Evolutionary conservation across 257 asterid genomes (phyloP).

Genomic region (Knoxia roxburghii): DNA sequence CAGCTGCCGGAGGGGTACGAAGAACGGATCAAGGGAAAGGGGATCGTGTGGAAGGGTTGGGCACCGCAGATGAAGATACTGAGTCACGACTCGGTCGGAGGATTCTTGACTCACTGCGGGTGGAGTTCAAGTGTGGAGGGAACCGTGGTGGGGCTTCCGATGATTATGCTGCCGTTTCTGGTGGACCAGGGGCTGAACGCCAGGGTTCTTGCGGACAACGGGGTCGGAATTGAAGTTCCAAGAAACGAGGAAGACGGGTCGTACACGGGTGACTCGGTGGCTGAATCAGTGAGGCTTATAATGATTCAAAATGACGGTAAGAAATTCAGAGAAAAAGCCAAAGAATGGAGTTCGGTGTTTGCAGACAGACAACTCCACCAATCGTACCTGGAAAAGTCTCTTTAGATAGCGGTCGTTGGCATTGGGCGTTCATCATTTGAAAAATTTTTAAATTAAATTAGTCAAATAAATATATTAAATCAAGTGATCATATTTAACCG

Average conservation of each 20-base stretch:
- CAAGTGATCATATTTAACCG: too few species aligned
- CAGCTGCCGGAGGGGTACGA: conserved; percentile 30
- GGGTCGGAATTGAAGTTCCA: conserved; percentile 16
- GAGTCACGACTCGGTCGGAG: conserved; percentile 44
- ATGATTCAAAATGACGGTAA: conserved; percentile 22
- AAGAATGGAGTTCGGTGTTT: conserved; percentile 17
- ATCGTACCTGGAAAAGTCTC: conserved; percentile 13
- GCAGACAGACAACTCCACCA: conserved; percentile 21
- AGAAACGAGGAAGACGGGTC: conserved; percentile 31
- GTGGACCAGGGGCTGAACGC: conserved; percentile 29
- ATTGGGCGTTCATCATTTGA: too few species aligned
- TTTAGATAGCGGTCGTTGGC: neutral
- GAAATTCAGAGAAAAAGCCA: conserved; percentile 17
- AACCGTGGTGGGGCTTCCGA: conserved; percentile 24
- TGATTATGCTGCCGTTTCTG: conserved; percentile 30
- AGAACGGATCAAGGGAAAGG: conserved; percentile 30
- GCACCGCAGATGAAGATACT: conserved; percentile 41
- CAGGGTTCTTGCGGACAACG: conserved; percentile 12
- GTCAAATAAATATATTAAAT: too few species aligned
- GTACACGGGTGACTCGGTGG: conserved; percentile 25
- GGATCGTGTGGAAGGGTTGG: conserved; percentile 45
- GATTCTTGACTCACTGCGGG: conserved; percentile 47
- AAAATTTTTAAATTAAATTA: too few species aligned
- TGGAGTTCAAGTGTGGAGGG: conserved; percentile 47
- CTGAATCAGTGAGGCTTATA: conserved; percentile 23